phyloP scores from a whole-genome alignment of 2,329 filamentous ascomycete species.

The Ploettnerulaceae sp. region DNA sequence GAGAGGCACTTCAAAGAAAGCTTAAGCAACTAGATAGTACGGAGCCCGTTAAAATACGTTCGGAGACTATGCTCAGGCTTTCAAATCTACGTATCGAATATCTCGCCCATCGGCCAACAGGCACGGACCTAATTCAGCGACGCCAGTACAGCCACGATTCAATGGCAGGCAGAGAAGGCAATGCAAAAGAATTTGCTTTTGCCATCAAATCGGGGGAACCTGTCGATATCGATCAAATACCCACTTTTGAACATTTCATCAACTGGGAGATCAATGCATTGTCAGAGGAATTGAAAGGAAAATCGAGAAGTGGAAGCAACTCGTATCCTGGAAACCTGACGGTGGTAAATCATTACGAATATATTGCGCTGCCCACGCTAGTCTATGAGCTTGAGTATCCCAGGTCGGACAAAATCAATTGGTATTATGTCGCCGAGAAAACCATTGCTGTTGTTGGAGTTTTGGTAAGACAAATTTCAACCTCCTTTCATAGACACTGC shows the following conservation, averaged over 20 bases:
- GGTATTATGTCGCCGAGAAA: conserved; percentile 72
- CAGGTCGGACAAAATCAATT: conserved; percentile 63
- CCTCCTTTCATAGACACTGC: neutral
- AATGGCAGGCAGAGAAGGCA: conserved; percentile 32
- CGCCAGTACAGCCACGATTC: conserved; percentile 35
- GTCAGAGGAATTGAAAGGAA: conserved; percentile 56
- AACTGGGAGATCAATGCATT: conserved; percentile 55
- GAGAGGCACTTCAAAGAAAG: conserved; percentile 41
- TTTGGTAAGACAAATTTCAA: conserved; percentile 40
- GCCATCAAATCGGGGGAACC: conserved; percentile 57
- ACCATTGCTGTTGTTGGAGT: conserved; percentile 64
- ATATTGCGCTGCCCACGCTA: conserved; percentile 68
- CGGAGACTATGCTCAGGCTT: conserved; percentile 38
- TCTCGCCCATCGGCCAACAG: conserved; percentile 40
- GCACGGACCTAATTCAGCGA: conserved; percentile 39
- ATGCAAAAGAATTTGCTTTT: conserved; percentile 55
- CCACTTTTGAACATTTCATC: conserved; percentile 60
- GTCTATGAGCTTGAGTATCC: conserved; percentile 79
- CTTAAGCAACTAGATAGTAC: conserved; percentile 55
- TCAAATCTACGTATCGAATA: conserved; percentile 44
- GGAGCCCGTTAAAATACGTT: conserved; percentile 42
- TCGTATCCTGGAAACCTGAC: conserved; percentile 68
- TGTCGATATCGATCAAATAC: conserved; percentile 57
- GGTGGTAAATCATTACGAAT: conserved; percentile 61
- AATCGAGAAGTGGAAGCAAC: conserved; percentile 45